Evolutionary conservation across 129 eudicot species (phyloP).

Genomic region (Ambrosia artemisiifolia): DNA sequence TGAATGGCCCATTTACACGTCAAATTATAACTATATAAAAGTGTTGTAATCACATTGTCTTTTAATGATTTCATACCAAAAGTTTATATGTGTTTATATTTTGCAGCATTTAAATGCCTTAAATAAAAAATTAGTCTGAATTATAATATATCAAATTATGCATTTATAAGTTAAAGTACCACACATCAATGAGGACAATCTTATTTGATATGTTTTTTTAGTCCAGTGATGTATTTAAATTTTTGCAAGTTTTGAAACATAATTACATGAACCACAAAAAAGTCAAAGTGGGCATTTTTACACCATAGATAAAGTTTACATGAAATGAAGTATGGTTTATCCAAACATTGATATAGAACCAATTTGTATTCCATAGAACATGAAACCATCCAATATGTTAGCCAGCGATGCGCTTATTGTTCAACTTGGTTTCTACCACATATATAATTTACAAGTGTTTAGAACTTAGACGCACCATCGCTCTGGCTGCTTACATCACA

Average conservation of each 20-base stretch:
- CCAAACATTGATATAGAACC: not conserved
- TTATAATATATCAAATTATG: too few relatives aligned
- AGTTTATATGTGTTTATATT: too few relatives aligned
- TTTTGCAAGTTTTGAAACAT: not conserved
- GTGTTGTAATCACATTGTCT: too few relatives aligned
- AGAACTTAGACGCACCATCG: constrained; percentile 8
- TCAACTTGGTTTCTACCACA: constrained; percentile 2
- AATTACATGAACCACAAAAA: not conserved
- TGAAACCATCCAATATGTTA: constrained; percentile 20
- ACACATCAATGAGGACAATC: too few relatives aligned
- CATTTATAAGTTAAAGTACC: too few relatives aligned
- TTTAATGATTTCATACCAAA: too few relatives aligned
- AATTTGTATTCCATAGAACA: not conserved
- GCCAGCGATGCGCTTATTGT: not conserved
- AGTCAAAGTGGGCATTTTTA: not conserved
- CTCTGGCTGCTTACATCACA: not conserved
- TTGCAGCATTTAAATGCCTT: too few relatives aligned
- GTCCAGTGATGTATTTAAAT: not conserved
- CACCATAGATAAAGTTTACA: not conserved
- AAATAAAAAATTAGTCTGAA: too few relatives aligned
- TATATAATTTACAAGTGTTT: not conserved
- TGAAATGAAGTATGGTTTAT: not conserved
- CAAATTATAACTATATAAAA: too few relatives aligned
- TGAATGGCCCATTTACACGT: too few relatives aligned
- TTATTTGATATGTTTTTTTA: not conserved